Evolutionary conservation across 768 basidiomycete species (phyloP), one percentile per base, ranked within the genome.

Genomic region (Termitomyces sp.): DNA sequence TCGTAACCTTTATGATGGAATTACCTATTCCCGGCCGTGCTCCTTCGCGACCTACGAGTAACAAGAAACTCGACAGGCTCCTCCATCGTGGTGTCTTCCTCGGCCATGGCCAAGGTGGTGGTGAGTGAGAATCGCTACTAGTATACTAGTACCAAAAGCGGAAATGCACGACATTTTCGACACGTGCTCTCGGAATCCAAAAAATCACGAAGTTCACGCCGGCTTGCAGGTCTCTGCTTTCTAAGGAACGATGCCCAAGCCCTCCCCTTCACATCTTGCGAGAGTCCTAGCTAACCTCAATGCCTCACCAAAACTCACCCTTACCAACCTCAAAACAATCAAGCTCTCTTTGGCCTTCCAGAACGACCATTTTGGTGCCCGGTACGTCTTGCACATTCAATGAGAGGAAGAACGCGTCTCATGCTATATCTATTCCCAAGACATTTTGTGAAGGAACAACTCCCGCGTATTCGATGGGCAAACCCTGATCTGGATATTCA

Each of bases 1-100:
- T 40, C 18, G 11, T 4, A 13, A 38, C 2, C 22, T 13, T 8
- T 12, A 22, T 22, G 7, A 15, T 8, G 18, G 20, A 24, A 79
- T 2, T 58, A 90, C 90, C 90, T 75, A 68, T 92, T 93, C 3
- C 91, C 91, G 1, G 91, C 91, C 0, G 90, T 93, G 67, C 85
- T 89, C 45, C 91, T 81, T 65, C 77, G 84, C 13, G 88, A 75
- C 59, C 91, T 80, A 39, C 91, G 84, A 20, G 74, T 76, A 12
- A 81, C 85, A 2, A 87, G 72, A 56, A 70, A 73, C 53, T 87
- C 84, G 12, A 78, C 75, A 32, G 66, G 69, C 24, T 68, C 71
- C 8, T 66, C 71, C 66, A 68, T 72, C 8, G 50, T 46, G 8
- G 44, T 49, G 35, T 66, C 61, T 49, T 64, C 61, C 28, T 49